Evolutionary conservation across 208 protist genomes (phyloP).

Genomic region (Porcisia deanei): DNA sequence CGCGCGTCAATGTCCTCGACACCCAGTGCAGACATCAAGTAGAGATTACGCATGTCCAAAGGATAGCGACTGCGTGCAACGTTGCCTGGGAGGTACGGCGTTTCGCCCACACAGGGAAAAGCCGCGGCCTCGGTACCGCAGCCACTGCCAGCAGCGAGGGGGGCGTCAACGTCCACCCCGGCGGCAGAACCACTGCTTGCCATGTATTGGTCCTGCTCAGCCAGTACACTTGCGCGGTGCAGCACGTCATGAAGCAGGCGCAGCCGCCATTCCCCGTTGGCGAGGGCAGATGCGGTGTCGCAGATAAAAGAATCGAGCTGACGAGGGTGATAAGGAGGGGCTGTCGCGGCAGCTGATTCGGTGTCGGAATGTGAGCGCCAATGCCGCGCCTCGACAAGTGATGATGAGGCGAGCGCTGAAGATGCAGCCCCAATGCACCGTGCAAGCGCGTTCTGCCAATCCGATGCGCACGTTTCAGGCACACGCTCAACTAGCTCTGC

Average conservation of each 20-base stretch:
- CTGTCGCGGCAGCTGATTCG: background rate
- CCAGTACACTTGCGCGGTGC: background rate
- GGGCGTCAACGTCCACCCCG: background rate
- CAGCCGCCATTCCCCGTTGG: constrained; percentile 15
- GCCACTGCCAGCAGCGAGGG: background rate
- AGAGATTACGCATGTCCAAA: constrained; percentile 72
- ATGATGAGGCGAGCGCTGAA: background rate
- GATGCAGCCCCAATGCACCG: background rate
- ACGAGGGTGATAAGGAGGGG: background rate
- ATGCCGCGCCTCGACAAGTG: background rate
- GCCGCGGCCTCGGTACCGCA: background rate
- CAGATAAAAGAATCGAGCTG: constrained; percentile 12
- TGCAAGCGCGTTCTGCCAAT: constrained; percentile 17
- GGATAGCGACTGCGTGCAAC: constrained; percentile 37
- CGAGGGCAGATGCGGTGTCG: constrained; percentile 6
- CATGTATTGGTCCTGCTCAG: background rate
- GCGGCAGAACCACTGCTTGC: background rate
- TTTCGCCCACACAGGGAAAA: constrained; percentile 26
- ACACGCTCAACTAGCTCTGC: constrained; percentile 13
- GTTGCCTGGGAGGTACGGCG: constrained; percentile 34
- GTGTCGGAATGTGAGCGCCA: background rate
- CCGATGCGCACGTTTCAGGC: constrained; percentile 8
- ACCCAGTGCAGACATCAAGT: constrained; percentile 59
- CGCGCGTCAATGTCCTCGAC: constrained; percentile 47
- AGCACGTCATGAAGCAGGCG: constrained; percentile 13